Conservation (phyloP, 768 basidiomycete genomes). For the Scleroderma citrinum region DNA sequence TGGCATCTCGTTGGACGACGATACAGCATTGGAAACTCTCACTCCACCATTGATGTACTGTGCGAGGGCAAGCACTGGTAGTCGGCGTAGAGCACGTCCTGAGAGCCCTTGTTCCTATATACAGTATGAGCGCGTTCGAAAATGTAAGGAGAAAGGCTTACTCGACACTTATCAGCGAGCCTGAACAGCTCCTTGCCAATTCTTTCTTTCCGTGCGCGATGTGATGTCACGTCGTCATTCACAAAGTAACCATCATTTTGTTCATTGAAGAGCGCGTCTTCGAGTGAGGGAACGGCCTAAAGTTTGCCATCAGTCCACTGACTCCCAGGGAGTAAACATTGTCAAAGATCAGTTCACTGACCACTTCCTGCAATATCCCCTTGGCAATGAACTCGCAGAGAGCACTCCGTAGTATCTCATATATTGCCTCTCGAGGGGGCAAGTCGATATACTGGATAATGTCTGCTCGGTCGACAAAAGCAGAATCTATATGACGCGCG, state of each 20-base stretch:
- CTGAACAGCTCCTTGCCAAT: conserved; percentile 53
- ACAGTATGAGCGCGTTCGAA: background rate
- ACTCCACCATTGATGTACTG: conserved; percentile 60
- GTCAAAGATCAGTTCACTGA: conserved; percentile 32
- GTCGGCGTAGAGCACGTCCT: conserved; percentile 82
- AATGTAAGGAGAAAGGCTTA: conserved; percentile 33
- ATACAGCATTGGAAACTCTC: conserved; percentile 11
- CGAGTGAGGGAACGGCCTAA: conserved; percentile 59
- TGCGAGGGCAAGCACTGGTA: conserved; percentile 93
- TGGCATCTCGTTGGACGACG: conserved; percentile 3
- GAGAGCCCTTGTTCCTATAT: conserved; percentile 73
- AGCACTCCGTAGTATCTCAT: conserved; percentile 84
- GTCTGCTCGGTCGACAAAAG: conserved; percentile 95
- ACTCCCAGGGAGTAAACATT: too few species aligned
- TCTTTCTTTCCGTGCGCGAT: conserved; percentile 45
- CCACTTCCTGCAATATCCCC: conserved; percentile 60
- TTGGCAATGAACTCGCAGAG: conserved; percentile 72
- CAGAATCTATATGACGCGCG: conserved; percentile 56
- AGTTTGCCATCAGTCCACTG: conserved; percentile 1
- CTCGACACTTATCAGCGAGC: conserved; percentile 76
- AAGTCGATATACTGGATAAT: conserved; percentile 93
- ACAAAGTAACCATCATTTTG: conserved; percentile 5
- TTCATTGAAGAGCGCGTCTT: conserved; percentile 37
- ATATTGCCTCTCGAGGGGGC: conserved; percentile 87
- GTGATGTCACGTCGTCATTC: conserved; percentile 15